Conservation (phyloP, 78 protist genomes). For the Planoprotostelium fungivorum region DNA sequence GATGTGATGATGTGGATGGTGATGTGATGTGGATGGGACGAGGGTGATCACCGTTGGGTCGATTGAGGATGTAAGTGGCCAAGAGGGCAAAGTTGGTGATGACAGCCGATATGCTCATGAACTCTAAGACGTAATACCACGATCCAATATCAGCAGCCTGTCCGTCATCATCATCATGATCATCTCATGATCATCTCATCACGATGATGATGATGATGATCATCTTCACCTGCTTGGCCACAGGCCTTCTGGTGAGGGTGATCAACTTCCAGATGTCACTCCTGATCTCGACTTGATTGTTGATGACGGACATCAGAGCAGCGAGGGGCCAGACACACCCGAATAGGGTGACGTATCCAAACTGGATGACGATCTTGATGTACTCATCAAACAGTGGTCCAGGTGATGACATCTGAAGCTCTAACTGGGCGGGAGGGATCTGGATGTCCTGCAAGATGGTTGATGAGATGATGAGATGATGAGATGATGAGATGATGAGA, state of each 20-base stretch:
- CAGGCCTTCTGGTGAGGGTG: neutral
- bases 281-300: slow-evolving; percentile 23
- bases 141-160: neutral
- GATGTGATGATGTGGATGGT: too few species aligned
- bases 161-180: neutral
- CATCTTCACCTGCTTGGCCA: neutral
- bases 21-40: too few species aligned
- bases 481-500: too few species aligned
- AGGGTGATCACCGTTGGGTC: too few species aligned
- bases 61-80: neutral
- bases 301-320: slow-evolving; percentile 7
- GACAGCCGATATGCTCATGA: neutral
- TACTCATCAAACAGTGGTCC: neutral
- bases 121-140: neutral
- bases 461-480: too few species aligned
- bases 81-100: neutral
- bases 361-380: slow-evolving; percentile 9
- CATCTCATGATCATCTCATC: too few species aligned
- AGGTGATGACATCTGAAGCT: neutral
- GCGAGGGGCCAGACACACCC: slow-evolving; percentile 16
- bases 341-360: slow-evolving; percentile 9
- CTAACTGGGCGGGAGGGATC: neutral
- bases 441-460: neutral
- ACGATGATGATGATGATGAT: too few species aligned
- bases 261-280: slow-evolving; percentile 25